Percentiles rank a stretch among this genome's conserved stretches.
These are phyloP conservation scores for Wallacemonas sp. DNA, from an alignment of 208 protist species.

Conservation along the genomic window DNA sequence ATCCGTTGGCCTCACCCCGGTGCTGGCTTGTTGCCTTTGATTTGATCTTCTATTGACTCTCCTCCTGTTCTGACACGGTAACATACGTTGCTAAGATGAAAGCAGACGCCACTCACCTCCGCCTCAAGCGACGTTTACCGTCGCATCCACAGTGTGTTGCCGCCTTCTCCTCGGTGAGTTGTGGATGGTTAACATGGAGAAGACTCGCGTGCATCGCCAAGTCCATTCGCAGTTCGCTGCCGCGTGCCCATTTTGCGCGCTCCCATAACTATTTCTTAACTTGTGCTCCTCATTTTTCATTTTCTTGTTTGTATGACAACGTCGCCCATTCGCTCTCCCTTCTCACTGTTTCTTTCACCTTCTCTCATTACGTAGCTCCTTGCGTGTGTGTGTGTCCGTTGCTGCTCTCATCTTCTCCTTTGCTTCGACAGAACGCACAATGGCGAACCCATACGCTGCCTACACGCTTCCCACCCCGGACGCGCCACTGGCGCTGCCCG, in stretches of 20 bases:
- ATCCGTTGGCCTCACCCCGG: background rate
- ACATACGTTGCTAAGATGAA: no score
- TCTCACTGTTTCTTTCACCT: background rate
- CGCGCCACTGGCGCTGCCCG: conserved; percentile 38
- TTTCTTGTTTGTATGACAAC: background rate
- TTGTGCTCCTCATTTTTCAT: no score
- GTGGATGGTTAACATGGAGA: no score
- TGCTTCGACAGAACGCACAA: background rate
- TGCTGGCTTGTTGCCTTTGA: background rate
- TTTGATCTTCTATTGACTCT: background rate
- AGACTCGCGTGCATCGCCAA: no score
- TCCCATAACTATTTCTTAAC: no score
- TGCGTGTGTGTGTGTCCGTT: background rate
- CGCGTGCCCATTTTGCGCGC: no score
- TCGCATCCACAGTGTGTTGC: no score
- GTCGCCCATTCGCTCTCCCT: background rate
- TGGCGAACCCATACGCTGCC: conserved; percentile 9
- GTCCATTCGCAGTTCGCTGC: no score
- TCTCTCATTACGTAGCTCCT: background rate
- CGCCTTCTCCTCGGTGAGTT: no score
- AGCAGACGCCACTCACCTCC: no score
- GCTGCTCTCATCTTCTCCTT: background rate
- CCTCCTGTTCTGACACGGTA: background rate
- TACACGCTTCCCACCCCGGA: conserved; percentile 3
- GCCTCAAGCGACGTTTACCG: no score